phyloP scores from a whole-genome alignment of 441 rosid species.

The Adansonia grandidieri region DNA sequence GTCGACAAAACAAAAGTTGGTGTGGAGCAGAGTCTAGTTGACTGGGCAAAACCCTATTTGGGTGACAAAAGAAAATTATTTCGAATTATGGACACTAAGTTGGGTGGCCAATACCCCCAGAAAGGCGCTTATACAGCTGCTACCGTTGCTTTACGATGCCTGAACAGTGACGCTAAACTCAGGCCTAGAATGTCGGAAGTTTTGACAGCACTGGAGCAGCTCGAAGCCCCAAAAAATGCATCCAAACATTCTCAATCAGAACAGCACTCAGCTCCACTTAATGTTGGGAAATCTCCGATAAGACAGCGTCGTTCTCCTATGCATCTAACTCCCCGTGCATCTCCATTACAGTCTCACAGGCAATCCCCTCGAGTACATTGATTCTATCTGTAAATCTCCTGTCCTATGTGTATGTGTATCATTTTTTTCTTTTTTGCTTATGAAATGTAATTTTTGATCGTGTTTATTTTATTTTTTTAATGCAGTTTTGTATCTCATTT shows the following conservation, averaged over 20 bases:
- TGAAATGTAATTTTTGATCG: constrained; percentile 29
- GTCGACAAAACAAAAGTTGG: constrained; percentile 61
- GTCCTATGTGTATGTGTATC: constrained; percentile 6
- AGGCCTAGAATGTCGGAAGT: constrained; percentile 62
- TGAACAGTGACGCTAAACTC: constrained; percentile 47
- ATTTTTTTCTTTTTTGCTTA: constrained; percentile 21
- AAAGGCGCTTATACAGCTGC: constrained; percentile 64
- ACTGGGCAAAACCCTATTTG: constrained; percentile 66
- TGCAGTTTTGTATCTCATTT: constrained; percentile 37
- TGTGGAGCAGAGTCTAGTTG: constrained; percentile 61
- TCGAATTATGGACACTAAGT: constrained; percentile 64
- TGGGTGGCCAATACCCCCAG: constrained; percentile 67
- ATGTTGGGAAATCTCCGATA: constrained; percentile 46
- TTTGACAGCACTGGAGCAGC: constrained; percentile 48
- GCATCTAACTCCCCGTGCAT: constrained; percentile 46
- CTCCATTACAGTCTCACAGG: constrained; percentile 52
- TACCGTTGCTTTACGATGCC: constrained; percentile 57
- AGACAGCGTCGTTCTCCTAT: constrained; percentile 50
- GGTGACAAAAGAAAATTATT: constrained; percentile 60
- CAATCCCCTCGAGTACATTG: constrained; percentile 47
- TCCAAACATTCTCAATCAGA: constrained; percentile 37
- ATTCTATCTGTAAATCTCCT: constrained; percentile 33
- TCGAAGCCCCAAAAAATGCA: constrained; percentile 40
- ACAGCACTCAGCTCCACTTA: constrained; percentile 29
- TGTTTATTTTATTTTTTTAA: constrained; percentile 11